These are phyloP conservation scores for Colletotrichum aenigma DNA, from an alignment of 2,329 filamentous ascomycete genomes.

Conservation along the genomic window DNA sequence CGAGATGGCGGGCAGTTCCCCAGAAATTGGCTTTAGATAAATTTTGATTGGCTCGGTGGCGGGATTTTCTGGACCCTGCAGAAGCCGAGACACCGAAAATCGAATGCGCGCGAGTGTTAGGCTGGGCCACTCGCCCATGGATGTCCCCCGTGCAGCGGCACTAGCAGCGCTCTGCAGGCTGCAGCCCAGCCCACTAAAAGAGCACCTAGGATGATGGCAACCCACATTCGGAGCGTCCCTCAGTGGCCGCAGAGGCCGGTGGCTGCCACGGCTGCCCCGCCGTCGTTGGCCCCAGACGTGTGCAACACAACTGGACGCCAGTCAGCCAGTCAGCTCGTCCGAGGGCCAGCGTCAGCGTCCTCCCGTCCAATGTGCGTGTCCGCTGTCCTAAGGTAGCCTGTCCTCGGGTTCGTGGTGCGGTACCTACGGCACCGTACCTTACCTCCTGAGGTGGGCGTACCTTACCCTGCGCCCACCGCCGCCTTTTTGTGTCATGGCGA, in stretches of 20 bases:
- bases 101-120: neutral
- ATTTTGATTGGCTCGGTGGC: neutral
- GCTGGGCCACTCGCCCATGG: neutral
- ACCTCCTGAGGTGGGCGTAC: neutral
- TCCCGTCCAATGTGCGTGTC: neutral
- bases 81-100: conserved; percentile 7
- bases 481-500: conserved; percentile 16
- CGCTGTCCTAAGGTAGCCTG: neutral
- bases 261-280: neutral
- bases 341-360: neutral
- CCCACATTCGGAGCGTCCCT: neutral
- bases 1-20: neutral
- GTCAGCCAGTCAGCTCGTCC: neutral
- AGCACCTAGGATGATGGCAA: neutral
- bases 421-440: neutral
- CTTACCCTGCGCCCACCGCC: neutral
- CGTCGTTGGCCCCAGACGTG: neutral
- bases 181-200: neutral
- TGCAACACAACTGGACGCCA: neutral
- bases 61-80: neutral
- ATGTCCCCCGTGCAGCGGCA: neutral
- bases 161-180: neutral
- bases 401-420: neutral
- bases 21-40: neutral
- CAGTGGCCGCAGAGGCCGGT: neutral